Conservation (phyloP, 2,329 filamentous ascomycete genomes). For the Colletotrichum limetticola region DNA sequence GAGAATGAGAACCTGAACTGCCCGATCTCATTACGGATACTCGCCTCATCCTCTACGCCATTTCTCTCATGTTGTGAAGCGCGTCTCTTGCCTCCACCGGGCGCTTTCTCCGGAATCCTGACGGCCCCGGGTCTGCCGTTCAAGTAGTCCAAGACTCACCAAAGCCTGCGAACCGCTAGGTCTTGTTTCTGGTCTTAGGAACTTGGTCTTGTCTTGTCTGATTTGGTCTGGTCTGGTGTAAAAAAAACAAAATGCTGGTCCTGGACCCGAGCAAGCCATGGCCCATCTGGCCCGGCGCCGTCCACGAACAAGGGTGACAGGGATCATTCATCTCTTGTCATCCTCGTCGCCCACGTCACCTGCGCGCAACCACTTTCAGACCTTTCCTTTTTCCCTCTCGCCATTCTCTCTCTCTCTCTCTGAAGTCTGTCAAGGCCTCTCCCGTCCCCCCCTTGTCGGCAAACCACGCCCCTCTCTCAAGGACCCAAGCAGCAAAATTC, state of each 20-base stretch:
- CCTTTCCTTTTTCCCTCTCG: conserved; percentile 17
- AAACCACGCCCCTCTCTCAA: conserved; percentile 2
- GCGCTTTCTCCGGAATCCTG: conserved; percentile 3
- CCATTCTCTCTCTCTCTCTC: background rate
- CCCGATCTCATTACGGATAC: background rate
- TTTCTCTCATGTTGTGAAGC: background rate
- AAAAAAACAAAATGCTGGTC: background rate
- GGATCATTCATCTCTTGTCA: conserved; percentile 13
- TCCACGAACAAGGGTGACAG: conserved; percentile 9
- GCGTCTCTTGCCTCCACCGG: background rate
- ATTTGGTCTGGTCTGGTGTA: background rate
- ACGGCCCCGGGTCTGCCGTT: background rate
- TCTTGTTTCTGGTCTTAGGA: background rate
- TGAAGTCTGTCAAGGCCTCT: background rate
- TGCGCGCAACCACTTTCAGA: conserved; percentile 21
- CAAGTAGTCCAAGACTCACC: background rate
- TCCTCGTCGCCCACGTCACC: conserved; percentile 35
- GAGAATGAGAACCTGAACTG: background rate
- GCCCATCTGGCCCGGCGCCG: conserved; percentile 18
- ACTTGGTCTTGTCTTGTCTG: conserved; percentile 9
- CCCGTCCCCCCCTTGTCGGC: conserved; percentile 16
- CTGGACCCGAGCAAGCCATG: background rate
- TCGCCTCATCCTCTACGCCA: background rate
- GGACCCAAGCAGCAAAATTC: no score
- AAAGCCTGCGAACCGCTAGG: background rate